Conservation (phyloP, 768 basidiomycete species). For the Lactarius hatsudake region DNA sequence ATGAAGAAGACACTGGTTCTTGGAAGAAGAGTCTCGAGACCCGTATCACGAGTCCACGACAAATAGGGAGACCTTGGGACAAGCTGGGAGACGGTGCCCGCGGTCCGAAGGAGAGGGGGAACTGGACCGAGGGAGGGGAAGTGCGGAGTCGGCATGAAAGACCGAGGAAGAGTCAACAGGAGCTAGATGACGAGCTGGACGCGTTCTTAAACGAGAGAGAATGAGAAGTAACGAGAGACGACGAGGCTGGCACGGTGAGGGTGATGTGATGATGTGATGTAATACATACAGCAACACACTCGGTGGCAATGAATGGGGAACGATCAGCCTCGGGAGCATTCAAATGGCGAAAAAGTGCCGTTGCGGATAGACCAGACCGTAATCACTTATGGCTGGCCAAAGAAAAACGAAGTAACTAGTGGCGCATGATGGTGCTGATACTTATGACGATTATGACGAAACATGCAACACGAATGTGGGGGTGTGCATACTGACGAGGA, state of each 20-base stretch:
- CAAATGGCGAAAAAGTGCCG: constrained; percentile 1
- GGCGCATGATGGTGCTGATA: background rate
- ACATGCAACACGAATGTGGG: background rate
- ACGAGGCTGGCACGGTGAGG: background rate
- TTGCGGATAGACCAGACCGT: background rate
- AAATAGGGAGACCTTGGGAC: constrained; percentile 27
- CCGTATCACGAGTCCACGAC: constrained; percentile 33
- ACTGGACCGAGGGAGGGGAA: constrained; percentile 28
- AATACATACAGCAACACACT: background rate
- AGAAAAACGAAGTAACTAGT: too few relatives aligned
- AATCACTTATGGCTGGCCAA: background rate
- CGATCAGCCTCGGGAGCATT: background rate
- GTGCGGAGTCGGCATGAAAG: constrained; percentile 36
- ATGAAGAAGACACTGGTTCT: constrained; percentile 29
- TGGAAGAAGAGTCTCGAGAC: constrained; percentile 45
- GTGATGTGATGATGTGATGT: constrained; percentile 19
- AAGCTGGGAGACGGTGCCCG: constrained; percentile 21
- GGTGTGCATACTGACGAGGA: background rate
- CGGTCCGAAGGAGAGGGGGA: constrained; percentile 4
- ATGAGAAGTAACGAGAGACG: constrained; percentile 1
- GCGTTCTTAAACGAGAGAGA: constrained; percentile 57
- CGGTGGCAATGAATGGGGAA: constrained; percentile 11
- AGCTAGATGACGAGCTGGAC: constrained; percentile 81
- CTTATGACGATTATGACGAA: background rate
- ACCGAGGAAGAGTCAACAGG: constrained; percentile 62